phyloP scores from a whole-genome alignment of 306 rosid genomes.

The Begonia peltatifolia region DNA sequence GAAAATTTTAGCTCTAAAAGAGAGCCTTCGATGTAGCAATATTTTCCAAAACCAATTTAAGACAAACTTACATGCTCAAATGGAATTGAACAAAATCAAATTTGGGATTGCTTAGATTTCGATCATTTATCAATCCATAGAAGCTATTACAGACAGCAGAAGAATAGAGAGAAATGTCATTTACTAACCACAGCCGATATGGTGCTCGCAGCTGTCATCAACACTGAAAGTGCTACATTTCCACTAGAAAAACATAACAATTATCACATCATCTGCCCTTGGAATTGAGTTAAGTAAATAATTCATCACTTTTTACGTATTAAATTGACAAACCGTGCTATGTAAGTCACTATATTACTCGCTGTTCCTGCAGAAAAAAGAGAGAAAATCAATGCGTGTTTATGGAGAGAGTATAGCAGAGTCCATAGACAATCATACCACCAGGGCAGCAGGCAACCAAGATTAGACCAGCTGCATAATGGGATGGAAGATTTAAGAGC shows the following conservation, averaged over 20 bases:
- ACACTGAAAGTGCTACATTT: slow-evolving; percentile 79
- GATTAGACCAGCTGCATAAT: slow-evolving; percentile 83
- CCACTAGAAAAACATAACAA: slow-evolving; percentile 36
- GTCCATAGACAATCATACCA: slow-evolving; percentile 28
- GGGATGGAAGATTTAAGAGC: slow-evolving; percentile 59
- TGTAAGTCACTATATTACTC: slow-evolving; percentile 75
- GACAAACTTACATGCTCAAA: too few relatives aligned
- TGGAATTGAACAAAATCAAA: too few relatives aligned
- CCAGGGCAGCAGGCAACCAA: slow-evolving; percentile 80
- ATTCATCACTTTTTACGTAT: neutral
- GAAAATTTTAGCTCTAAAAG: neutral
- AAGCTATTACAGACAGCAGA: neutral
- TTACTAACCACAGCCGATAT: slow-evolving; percentile 60
- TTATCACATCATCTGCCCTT: slow-evolving; percentile 13
- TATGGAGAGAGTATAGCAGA: neutral
- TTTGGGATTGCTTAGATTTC: too few relatives aligned
- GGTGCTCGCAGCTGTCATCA: slow-evolving; percentile 89
- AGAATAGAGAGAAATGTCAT: slow-evolving; percentile 9
- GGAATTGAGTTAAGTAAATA: slow-evolving; percentile 2
- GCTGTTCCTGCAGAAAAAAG: slow-evolving; percentile 63
- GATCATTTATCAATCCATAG: too few relatives aligned
- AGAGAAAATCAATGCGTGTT: neutral
- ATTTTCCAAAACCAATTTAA: too few relatives aligned
- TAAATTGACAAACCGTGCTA: slow-evolving; percentile 53
- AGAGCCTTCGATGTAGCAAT: too few relatives aligned